Evolutionary conservation across 2,329 filamentous ascomycete species (phyloP), one percentile per base, ranked within the genome.

Genomic region (Pestalotiopsis sp.): DNA sequence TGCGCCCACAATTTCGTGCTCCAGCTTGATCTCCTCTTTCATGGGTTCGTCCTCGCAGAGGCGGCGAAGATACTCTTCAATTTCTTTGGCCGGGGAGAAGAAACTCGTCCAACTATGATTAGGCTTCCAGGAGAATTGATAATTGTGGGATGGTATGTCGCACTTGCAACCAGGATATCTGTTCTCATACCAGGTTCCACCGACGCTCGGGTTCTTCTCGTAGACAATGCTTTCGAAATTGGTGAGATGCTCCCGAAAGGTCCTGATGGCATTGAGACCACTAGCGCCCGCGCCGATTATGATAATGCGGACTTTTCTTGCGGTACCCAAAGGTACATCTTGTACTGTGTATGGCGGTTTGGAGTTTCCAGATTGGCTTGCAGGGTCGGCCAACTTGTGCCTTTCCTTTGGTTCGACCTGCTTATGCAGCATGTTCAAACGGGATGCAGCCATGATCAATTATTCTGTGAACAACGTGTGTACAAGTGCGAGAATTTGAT

Each of bases 101-200:
- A 90, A 88, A 67, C 85, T 83, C 20, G 83, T 83, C 89, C 89
- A 91, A 52, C 83, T 82, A 4, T 83, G 84, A 74, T 90, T 91
- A 2, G 85, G 86, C 66, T 85, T 83, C 84, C 86, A 90, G 2
- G 87, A 86, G 73, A 89, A 90, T 73, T 89, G 88, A 74, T 91
- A 91, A 76, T 87, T 89, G 78, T 90, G 88, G 73, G 83, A 85
- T 9, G 86, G 86, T 41, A 89, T 82, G 74, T 89, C 87, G 73
- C 86, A 89, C 66, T 80, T 80, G 72, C 86, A 88, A 11, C 87
- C 87, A 0, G 87, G 87, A 70, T 90, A 90, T 20, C 83, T 80
- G 73, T 89, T 89, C 74, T 89, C 87, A 70, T 83, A 82, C 87
- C 87, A 90, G 0, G 87, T 89, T 2, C 87, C 87, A 20, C 86